Evolutionary conservation across 495 filamentous ascomycete species (phyloP), one percentile per base, ranked within the genome.

Genomic region (Neurospora sp.): DNA sequence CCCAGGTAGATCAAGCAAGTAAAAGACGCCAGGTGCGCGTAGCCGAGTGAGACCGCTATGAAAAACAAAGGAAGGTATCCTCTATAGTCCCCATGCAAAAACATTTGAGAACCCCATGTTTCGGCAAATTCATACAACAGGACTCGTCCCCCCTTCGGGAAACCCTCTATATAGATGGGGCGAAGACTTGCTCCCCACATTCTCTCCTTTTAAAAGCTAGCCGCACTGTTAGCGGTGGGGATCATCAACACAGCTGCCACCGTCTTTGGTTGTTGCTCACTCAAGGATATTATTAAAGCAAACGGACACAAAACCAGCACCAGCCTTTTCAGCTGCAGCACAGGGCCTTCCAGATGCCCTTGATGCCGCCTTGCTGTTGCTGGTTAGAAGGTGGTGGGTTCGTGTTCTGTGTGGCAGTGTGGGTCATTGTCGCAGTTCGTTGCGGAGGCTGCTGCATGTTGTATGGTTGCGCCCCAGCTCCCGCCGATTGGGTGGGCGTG

Each of bases 391-490:
- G 76, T 75, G 70, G 77, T 68, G 74, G 76, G 70, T 73, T 73
- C 74, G 82, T 78, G 72, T 73, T 86, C 74, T 82, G 84, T 80
- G 87, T 82, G 39, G 81, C 83, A 71, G 86, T 87, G 76, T 89
- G 90, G 27, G 84, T 83, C 71, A 86, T 89, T 65, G 53, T 53
- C 78, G 91, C 35, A 37, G 35, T 86, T 74, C 89, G 86, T 73
- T 88, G 88, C 37, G 91, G 89, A 72, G 96, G 88, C 82, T 96
- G 94, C 76, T 93, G 91, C 77, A 91, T 92, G 82, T 92, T 94
- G 85, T 90, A 65, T 65, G 53, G 53, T 65, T 65, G 53, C 53
- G 27, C 22, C 5, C 53, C 53, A 14, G 35, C 35, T 35, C 53
- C 53, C 14, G 53, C 53, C 53, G 53, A 65, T 14, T 65, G 53